These are phyloP conservation scores for Dichomitus squalens DNA, from an alignment of 1,284 basidiomycete species.

Conservation along the genomic window DNA sequence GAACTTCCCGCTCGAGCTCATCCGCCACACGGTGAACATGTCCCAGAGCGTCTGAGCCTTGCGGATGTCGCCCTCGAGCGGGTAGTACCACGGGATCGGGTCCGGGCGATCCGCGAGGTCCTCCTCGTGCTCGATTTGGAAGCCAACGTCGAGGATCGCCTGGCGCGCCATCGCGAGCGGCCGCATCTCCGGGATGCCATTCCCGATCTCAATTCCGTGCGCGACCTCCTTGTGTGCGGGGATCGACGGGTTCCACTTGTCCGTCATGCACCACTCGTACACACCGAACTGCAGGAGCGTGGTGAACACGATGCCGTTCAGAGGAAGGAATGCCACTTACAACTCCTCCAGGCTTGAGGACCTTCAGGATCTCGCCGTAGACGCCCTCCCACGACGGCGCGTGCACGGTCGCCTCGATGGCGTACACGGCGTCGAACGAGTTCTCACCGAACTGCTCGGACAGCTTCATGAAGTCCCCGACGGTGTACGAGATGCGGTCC, in stretches of 20 bases:
- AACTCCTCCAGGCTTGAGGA: conserved; percentile 95
- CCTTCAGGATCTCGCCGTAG: conserved; percentile 92
- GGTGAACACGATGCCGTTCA: background rate
- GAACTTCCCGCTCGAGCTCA: conserved; percentile 86
- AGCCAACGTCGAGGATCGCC: conserved; percentile 86
- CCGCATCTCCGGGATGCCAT: conserved; percentile 98
- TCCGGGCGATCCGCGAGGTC: conserved; percentile 91
- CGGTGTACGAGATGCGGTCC: conserved; percentile 79
- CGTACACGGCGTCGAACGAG: conserved; percentile 96
- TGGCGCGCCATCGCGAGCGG: conserved; percentile 72
- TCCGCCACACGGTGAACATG: conserved; percentile 85
- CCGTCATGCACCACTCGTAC: conserved; percentile 99
- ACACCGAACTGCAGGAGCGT: conserved; percentile 79
- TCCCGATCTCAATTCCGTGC: conserved; percentile 90
- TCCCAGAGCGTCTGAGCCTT: conserved; percentile 97
- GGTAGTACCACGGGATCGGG: conserved; percentile 92
- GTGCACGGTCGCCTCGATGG: conserved; percentile 97
- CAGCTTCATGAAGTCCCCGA: conserved; percentile 98
- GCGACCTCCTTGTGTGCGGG: conserved; percentile 91
- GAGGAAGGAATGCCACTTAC: conserved; percentile 50
- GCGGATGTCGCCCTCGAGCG: conserved; percentile 88
- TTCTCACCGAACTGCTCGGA: conserved; percentile 91
- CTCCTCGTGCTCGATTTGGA: conserved; percentile 90
- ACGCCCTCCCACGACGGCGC: conserved; percentile 96
- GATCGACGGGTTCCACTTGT: conserved; percentile 86